phyloP scores from a whole-genome alignment of 495 filamentous ascomycete genomes.

The Lichina pygmaea region DNA sequence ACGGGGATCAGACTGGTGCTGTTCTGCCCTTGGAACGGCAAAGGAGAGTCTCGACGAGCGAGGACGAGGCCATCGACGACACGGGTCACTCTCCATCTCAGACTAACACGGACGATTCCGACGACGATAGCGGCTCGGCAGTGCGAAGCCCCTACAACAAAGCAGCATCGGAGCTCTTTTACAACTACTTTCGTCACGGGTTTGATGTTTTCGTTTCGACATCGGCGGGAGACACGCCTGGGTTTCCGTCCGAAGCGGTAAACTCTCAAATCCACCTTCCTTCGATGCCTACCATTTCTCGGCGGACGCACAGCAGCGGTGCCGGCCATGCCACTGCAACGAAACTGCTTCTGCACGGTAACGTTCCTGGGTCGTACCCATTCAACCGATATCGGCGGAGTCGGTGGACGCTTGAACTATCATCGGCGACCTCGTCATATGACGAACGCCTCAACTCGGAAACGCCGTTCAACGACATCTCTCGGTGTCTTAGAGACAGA shows the following conservation, averaged over 20 bases:
- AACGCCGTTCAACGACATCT: constrained; percentile 42
- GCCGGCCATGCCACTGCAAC: constrained; percentile 49
- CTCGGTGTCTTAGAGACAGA: constrained; percentile 33
- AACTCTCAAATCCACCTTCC: too few species aligned
- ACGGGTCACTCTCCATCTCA: constrained; percentile 65
- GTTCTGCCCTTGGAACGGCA: neutral
- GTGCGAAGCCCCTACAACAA: constrained; percentile 18
- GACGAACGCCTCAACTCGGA: constrained; percentile 35
- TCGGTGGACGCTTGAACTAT: constrained; percentile 47
- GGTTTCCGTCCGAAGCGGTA: too few species aligned
- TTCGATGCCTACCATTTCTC: neutral
- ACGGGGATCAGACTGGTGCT: constrained; percentile 18
- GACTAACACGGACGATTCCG: constrained; percentile 49
- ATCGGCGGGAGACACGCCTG: neutral
- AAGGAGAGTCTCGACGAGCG: constrained; percentile 2
- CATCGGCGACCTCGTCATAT: constrained; percentile 12
- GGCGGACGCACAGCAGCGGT: constrained; percentile 4
- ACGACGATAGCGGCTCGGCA: constrained; percentile 20
- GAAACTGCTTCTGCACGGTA: constrained; percentile 76
- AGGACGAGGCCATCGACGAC: constrained; percentile 34
- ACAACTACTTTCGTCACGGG: constrained; percentile 88
- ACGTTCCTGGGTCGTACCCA: constrained; percentile 83
- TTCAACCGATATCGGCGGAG: constrained; percentile 86
- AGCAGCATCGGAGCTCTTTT: constrained; percentile 54
- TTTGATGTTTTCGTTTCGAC: constrained; percentile 75